These are phyloP conservation scores for Coriolopsis trogii DNA, from an alignment of 1,284 basidiomycete genomes.

Conservation along the genomic window DNA sequence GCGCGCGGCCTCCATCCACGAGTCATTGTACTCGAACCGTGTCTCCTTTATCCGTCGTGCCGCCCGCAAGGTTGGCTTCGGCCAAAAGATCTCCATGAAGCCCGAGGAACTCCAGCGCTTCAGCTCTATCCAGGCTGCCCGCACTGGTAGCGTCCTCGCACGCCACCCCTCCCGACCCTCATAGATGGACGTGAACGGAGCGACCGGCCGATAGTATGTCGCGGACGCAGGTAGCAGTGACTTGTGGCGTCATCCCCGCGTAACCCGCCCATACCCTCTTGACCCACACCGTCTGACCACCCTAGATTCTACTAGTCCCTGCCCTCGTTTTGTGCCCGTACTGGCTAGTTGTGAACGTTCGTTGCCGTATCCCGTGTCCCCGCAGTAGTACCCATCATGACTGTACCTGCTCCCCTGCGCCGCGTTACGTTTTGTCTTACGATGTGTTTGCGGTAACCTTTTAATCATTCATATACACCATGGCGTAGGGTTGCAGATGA, in stretches of 20 bases:
- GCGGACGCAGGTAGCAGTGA: constrained; percentile 22
- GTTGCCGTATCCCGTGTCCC: constrained; percentile 9
- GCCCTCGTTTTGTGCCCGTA: constrained; percentile 23
- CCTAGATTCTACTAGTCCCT: constrained; percentile 18
- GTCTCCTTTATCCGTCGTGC: constrained; percentile 88
- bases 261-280: constrained; percentile 21
- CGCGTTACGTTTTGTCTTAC: constrained; percentile 9
- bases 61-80: constrained; percentile 83
- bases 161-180: constrained; percentile 72
- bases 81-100: constrained; percentile 78
- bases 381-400: constrained; percentile 12
- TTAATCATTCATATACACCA: constrained; percentile 12
- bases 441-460: constrained; percentile 19
- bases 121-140: constrained; percentile 82
- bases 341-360: constrained; percentile 19
- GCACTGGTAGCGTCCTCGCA: constrained; percentile 75
- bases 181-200: constrained; percentile 22
- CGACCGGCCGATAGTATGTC: constrained; percentile 7
- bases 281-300: constrained; percentile 17
- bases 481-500: constrained; percentile 22
- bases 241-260: constrained; percentile 21
- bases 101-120: constrained; percentile 85
- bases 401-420: constrained; percentile 13
- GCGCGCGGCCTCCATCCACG: constrained; percentile 89
- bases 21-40: constrained; percentile 93